Percentiles rank a stretch among this genome's conserved stretches.
Conservation (phyloP, 2,329 filamentous ascomycete species). For the Mariannaea elegans region DNA sequence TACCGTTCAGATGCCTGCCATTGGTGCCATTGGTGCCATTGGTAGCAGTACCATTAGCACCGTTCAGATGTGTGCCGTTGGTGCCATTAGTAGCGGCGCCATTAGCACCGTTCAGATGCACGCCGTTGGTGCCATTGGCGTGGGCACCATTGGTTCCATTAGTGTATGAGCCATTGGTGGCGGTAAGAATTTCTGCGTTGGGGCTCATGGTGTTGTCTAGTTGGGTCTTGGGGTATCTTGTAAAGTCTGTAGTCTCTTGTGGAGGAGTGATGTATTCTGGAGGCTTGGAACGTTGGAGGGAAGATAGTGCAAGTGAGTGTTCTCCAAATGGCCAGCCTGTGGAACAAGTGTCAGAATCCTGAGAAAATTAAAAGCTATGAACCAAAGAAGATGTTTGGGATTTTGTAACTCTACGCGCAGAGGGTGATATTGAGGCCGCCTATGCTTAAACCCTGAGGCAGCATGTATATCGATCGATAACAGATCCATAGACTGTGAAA, state of each 20-base stretch:
- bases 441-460: neutral
- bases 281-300: neutral
- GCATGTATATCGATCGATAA: neutral
- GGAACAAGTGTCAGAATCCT: neutral
- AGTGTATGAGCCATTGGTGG: neutral
- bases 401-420: neutral
- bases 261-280: neutral
- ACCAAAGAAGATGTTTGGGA: neutral
- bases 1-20: constrained; percentile 4
- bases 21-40: constrained; percentile 9
- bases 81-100: neutral
- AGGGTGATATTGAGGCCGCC: neutral
- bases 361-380: neutral
- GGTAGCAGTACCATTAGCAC: neutral
- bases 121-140: neutral
- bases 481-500: neutral
- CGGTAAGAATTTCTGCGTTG: neutral
- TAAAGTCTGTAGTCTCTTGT: neutral
- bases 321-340: constrained; percentile 4
- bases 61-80: constrained; percentile 1
- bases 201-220: neutral
- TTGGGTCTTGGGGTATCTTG: neutral
- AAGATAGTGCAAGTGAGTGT: neutral
- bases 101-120: neutral
- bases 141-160: neutral